A percentile compares a stretch with the other conserved stretches of the same genome.
phyloP scores from a whole-genome alignment of 768 basidiomycete genomes.

The Rubroboletus satanas region DNA sequence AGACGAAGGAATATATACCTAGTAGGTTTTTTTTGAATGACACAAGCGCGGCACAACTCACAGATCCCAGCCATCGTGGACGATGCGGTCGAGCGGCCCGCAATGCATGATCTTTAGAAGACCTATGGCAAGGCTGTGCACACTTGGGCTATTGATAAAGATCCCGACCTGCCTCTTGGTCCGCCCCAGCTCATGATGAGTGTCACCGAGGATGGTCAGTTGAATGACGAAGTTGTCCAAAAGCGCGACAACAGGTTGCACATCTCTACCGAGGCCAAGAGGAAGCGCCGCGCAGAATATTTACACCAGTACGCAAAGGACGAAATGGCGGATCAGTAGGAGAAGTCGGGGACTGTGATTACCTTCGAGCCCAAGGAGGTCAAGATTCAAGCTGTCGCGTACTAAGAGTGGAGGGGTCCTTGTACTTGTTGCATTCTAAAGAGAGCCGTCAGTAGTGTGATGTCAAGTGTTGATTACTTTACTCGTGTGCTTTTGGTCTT shows the following conservation, averaged over 20 bases:
- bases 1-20: conserved; percentile 27
- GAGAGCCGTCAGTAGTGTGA: background rate
- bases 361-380: conserved; percentile 31
- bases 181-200: conserved; percentile 48
- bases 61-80: conserved; percentile 23
- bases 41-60: background rate
- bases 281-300: conserved; percentile 34
- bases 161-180: conserved; percentile 42
- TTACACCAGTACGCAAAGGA: conserved; percentile 37
- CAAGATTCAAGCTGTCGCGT: conserved; percentile 9
- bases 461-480: background rate
- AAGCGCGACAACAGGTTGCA: conserved; percentile 34
- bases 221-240: conserved; percentile 27
- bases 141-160: conserved; percentile 37
- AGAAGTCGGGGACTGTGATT: conserved; percentile 33
- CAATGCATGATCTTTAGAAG: conserved; percentile 43
- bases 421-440: background rate
- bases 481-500: background rate
- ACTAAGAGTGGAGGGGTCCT: background rate
- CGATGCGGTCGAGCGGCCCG: conserved; percentile 36
- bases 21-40: conserved; percentile 7
- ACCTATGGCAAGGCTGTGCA: conserved; percentile 47
- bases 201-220: conserved; percentile 38
- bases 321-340: conserved; percentile 37
- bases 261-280: conserved; percentile 35